These are phyloP conservation scores for Phytophthora sp. DNA, from an alignment of 352 stramenopile genomes.

Conservation along the genomic window DNA sequence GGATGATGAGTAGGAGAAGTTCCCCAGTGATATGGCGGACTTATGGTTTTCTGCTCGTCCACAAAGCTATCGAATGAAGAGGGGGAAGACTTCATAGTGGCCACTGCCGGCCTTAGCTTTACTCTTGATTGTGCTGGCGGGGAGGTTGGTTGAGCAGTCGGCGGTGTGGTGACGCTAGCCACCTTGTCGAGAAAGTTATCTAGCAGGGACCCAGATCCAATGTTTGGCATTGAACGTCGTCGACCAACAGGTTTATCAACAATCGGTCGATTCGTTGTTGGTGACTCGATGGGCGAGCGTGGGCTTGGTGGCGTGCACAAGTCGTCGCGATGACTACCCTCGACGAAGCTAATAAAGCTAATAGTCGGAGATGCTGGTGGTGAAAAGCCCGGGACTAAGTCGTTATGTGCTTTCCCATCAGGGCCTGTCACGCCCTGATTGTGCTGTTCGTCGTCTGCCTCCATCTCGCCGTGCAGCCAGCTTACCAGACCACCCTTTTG, in stretches of 20 bases:
- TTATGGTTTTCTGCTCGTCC: background rate
- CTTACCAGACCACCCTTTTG: slow-evolving; percentile 66
- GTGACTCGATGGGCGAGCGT: slow-evolving; percentile 1
- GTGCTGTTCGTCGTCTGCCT: background rate
- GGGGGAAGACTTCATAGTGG: background rate
- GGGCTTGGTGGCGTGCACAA: slow-evolving; percentile 13
- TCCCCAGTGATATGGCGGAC: background rate
- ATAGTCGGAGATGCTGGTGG: background rate
- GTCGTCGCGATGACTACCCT: background rate
- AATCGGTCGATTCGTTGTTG: background rate
- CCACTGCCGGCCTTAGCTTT: slow-evolving; percentile 2
- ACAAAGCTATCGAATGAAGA: slow-evolving; percentile 6
- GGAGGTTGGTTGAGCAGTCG: background rate
- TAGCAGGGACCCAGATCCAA: slow-evolving; percentile 11
- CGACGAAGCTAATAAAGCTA: background rate
- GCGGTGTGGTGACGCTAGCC: background rate
- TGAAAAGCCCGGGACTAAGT: background rate
- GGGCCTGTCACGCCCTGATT: too few relatives aligned
- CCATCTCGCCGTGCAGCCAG: slow-evolving; percentile 68
- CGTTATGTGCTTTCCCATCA: too few relatives aligned
- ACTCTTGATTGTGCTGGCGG: background rate
- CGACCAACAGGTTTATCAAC: slow-evolving; percentile 1
- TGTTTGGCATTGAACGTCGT: slow-evolving; percentile 15
- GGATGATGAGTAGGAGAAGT: background rate
- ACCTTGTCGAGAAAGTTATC: slow-evolving; percentile 41